These are phyloP conservation scores for Limtongia smithiae DNA, from an alignment of 805 yeast species.

Conservation along the genomic window DNA sequence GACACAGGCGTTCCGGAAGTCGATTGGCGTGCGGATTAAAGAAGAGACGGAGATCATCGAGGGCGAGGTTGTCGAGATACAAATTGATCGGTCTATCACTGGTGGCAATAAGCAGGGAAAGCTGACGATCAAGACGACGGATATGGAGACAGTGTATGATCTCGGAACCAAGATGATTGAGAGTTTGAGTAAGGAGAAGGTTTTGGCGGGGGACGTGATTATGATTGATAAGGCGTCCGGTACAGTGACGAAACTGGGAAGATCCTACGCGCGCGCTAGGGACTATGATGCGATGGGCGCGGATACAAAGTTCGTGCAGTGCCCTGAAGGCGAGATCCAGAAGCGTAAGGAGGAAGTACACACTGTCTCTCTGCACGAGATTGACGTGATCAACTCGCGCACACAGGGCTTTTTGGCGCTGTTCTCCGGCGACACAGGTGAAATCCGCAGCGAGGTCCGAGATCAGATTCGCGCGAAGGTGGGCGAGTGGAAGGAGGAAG, in stretches of 20 bases:
- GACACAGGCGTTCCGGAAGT: constrained; percentile 92
- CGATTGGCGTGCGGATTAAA: constrained; percentile 90
- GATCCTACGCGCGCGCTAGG: constrained; percentile 92
- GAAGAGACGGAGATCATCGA: constrained; percentile 97
- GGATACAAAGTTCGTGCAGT: constrained; percentile 93
- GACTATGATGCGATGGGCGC: constrained; percentile 99
- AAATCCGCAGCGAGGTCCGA: constrained; percentile 90
- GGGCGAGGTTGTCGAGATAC: constrained; percentile 98
- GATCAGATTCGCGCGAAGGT: constrained; percentile 95
- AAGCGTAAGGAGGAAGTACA: constrained; percentile 93
- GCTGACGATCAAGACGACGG: constrained; percentile 93
- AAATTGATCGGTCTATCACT: constrained; percentile 85
- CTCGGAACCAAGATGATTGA: constrained; percentile 92
- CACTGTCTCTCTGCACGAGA: constrained; percentile 96
- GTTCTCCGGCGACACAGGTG: constrained; percentile 96
- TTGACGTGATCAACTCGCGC: constrained; percentile 95
- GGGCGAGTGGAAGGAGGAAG: constrained; percentile 98
- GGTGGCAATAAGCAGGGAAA: constrained; percentile 98
- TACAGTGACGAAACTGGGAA: constrained; percentile 87
- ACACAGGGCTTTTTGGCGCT: constrained; percentile 96
- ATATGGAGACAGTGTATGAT: constrained; percentile 98
- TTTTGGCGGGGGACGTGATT: constrained; percentile 94
- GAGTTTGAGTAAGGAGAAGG: constrained; percentile 89
- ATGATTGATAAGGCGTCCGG: constrained; percentile 95
- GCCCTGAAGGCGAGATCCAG: constrained; percentile 98